Conservation (phyloP, 108 stramenopile species). For the Epithemia pelagica region DNA sequence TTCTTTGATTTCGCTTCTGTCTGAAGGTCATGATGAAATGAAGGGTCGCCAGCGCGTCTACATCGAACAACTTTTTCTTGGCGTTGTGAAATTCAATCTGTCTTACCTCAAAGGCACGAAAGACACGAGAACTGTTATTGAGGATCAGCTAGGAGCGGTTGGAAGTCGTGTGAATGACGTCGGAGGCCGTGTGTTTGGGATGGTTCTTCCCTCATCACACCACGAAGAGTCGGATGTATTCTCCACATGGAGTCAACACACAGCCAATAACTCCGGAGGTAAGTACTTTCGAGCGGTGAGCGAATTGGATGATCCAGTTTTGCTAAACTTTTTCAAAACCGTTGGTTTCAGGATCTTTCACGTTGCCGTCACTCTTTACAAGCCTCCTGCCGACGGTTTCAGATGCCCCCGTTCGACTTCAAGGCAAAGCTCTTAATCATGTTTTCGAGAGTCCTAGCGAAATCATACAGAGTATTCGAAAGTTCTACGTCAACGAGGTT, state of each 20-base stretch:
- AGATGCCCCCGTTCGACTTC: conserved; percentile 80
- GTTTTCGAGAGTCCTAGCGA: conserved; percentile 54
- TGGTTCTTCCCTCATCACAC: background rate
- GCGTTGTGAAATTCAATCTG: conserved; percentile 64
- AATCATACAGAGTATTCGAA: conserved; percentile 57
- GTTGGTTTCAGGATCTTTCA: conserved; percentile 10
- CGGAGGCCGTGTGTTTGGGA: conserved; percentile 1
- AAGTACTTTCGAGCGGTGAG: too few relatives aligned
- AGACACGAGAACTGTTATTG: conserved; percentile 10
- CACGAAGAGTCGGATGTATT: conserved; percentile 38
- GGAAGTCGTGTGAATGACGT: background rate
- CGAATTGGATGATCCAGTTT: too few relatives aligned
- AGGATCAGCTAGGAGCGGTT: background rate
- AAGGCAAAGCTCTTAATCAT: conserved; percentile 72
- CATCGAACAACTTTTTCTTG: conserved; percentile 64
- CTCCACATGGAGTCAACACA: conserved; percentile 40
- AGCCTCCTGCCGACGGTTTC: conserved; percentile 68
- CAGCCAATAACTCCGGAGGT: conserved; percentile 23
- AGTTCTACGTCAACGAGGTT: conserved; percentile 67
- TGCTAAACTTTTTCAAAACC: too few relatives aligned
- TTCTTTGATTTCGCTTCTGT: conserved; percentile 16
- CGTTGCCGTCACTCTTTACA: conserved; percentile 30
- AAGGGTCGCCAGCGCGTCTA: conserved; percentile 42
- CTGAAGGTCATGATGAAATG: conserved; percentile 11
- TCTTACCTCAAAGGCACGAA: conserved; percentile 72